phyloP scores from a whole-genome alignment of 2,329 filamentous ascomycete species.

The Colletotrichum costaricense region DNA sequence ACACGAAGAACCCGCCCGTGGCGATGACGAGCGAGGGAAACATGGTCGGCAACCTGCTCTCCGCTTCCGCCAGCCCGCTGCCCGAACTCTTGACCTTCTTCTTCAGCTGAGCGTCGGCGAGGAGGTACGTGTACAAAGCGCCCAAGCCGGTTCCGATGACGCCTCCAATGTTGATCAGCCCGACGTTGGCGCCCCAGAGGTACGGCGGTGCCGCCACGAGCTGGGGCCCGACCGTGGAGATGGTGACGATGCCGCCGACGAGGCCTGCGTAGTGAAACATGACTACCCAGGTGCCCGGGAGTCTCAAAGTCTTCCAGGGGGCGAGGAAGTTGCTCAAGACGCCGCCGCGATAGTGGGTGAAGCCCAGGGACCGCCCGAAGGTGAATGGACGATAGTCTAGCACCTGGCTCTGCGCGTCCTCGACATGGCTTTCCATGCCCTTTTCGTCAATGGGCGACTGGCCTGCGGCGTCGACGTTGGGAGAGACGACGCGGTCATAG shows the following conservation, averaged over 20 bases:
- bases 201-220: conserved; percentile 46
- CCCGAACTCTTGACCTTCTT: conserved; percentile 37
- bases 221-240: conserved; percentile 48
- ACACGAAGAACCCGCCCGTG: conserved; percentile 47
- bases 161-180: conserved; percentile 48
- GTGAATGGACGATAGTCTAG: conserved; percentile 1
- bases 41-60: conserved; percentile 45
- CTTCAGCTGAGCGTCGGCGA: conserved; percentile 41
- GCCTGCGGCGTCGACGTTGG: not conserved
- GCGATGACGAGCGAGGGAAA: conserved; percentile 44
- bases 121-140: conserved; percentile 41
- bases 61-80: conserved; percentile 47
- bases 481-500: conserved; percentile 38
- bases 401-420: conserved; percentile 1
- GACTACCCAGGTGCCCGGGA: conserved; percentile 49
- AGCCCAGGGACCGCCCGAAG: conserved; percentile 34
- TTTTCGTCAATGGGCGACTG: conserved; percentile 20
- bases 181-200: conserved; percentile 46
- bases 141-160: conserved; percentile 46
- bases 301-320: conserved; percentile 43
- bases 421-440: conserved; percentile 4
- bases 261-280: conserved; percentile 51
- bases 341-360: conserved; percentile 38
- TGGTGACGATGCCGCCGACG: conserved; percentile 48
- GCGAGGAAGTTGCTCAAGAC: conserved; percentile 39